These are phyloP conservation scores for Pezicula radicicola DNA, from an alignment of 2,329 filamentous ascomycete species.

Conservation along the genomic window DNA sequence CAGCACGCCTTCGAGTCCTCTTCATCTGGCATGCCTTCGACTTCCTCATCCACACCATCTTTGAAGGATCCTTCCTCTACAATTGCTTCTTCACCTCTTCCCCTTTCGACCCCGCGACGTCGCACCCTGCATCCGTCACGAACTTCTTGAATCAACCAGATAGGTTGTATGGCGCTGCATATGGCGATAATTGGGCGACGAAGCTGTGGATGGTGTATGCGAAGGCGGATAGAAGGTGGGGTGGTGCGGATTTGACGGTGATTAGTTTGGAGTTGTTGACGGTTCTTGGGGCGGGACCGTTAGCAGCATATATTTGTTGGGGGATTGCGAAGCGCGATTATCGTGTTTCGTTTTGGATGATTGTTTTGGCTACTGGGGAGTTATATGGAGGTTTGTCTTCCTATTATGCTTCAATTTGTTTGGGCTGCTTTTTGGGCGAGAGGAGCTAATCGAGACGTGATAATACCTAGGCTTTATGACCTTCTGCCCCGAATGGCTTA, in stretches of 20 bases:
- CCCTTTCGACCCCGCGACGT: constrained; percentile 39
- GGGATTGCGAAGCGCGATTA: constrained; percentile 53
- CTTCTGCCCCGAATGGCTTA: constrained; percentile 68
- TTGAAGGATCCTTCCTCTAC: constrained; percentile 90
- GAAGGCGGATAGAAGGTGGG: constrained; percentile 61
- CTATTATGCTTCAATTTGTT: not conserved
- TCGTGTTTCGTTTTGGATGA: constrained; percentile 58
- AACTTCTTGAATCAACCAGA: constrained; percentile 49
- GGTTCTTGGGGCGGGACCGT: constrained; percentile 58
- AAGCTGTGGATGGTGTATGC: constrained; percentile 69
- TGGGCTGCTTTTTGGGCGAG: not conserved
- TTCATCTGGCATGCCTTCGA: constrained; percentile 97
- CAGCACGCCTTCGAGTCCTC: constrained; percentile 64
- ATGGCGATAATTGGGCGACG: constrained; percentile 53
- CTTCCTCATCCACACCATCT: constrained; percentile 83
- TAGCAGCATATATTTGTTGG: constrained; percentile 58
- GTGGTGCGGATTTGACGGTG: constrained; percentile 57
- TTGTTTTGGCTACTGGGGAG: constrained; percentile 63
- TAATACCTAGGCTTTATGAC: constrained; percentile 65
- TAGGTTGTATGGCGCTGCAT: constrained; percentile 50
- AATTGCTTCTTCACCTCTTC: constrained; percentile 79
- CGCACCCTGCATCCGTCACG: constrained; percentile 21
- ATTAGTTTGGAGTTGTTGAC: constrained; percentile 65
- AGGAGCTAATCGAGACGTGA: not conserved
- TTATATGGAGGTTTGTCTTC: constrained; percentile 55